Base-by-base conservation (phyloP, 768 basidiomycete species). In the Amanita exitialis region DNA sequence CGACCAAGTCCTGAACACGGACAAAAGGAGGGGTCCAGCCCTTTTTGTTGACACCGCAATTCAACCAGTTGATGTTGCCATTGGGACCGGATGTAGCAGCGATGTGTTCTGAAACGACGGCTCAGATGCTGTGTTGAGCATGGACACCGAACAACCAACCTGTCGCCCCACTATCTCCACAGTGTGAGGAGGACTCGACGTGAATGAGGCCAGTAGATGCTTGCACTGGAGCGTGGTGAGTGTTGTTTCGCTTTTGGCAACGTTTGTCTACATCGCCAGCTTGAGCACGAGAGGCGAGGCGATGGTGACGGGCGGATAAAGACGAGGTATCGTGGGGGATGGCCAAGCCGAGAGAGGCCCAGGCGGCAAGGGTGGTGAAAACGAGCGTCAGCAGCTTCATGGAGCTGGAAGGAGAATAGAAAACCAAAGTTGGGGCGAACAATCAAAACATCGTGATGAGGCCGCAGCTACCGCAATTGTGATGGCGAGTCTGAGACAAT, bases 21-120 rank as follows among this genome's bases (percentile, higher is more conserved):
- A 93, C 66, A 51, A 64, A 61, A 13, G 89, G 86, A 15, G 91
- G 89, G 44, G 66, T 75, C 90, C 90, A 93, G 27, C 84, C 85
- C 30, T 61, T 61, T 28, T 57, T 61, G 39, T 74, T 69, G 49
- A 92, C 63, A 38, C 87, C 89, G 59, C 90, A 92, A 68, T 87
- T 89, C 57, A 91, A 64, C 77, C 82, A 91, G 49, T 78, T 70
- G 44, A 86, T 79, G 59, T 71, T 63, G n/a, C 85, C 84, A 59
- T 87, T 87, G 15, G 84, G 84, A 15, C 86, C 86, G 36, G 68
- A 66, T 21, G 69, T 65, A 6, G 63, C 58, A 3, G 77, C 80
- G 54, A 73, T 66, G 36, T 77, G 52, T 58, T 58, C 83, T 86
- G 59, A 47, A 44, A 25, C 46, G 18, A 47, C 37, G 23, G 3